These are phyloP conservation scores for Pseudocercospora crystallina DNA, from an alignment of 2,329 filamentous ascomycete species.

Conservation along the genomic window DNA sequence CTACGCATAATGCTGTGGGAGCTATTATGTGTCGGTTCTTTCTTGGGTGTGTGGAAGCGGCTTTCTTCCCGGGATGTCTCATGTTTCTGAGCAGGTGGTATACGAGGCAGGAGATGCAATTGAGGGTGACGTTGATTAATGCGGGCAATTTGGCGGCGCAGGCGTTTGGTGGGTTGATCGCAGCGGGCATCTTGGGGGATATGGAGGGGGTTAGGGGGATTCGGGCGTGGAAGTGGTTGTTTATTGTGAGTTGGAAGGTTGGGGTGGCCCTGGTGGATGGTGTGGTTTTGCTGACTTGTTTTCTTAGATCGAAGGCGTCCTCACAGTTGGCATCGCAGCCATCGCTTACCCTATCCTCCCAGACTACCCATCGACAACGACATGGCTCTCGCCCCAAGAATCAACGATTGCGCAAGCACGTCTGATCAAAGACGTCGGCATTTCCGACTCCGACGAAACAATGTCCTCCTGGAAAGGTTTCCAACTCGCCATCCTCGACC, in stretches of 20 bases:
- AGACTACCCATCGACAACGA: conserved; percentile 38
- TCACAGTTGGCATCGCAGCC: conserved; percentile 8
- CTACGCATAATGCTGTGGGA: conserved; percentile 1
- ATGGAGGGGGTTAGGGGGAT: conserved; percentile 1
- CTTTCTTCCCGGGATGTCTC: conserved; percentile 12
- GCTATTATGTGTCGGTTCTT: neutral
- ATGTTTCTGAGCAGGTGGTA: conserved; percentile 11
- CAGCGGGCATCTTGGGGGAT: conserved; percentile 7
- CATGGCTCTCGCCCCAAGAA: conserved; percentile 39
- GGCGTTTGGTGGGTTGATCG: conserved; percentile 19
- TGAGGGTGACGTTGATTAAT: neutral
- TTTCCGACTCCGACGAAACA: conserved; percentile 1
- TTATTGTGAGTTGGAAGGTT: too few species aligned
- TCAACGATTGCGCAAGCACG: conserved; percentile 7
- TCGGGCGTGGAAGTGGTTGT: conserved; percentile 11
- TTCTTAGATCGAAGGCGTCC: conserved; percentile 6
- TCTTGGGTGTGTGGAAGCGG: conserved; percentile 4
- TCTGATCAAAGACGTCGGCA: conserved; percentile 10
- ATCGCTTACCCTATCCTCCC: conserved; percentile 17
- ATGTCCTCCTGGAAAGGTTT: conserved; percentile 12
- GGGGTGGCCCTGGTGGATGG: neutral
- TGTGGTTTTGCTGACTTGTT: too few species aligned
- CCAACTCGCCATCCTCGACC: conserved; percentile 19
- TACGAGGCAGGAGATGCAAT: conserved; percentile 8
- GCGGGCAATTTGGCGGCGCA: conserved; percentile 26